phyloP scores from a whole-genome alignment of 1,284 basidiomycete genomes.

The Termitomyces sp. region DNA sequence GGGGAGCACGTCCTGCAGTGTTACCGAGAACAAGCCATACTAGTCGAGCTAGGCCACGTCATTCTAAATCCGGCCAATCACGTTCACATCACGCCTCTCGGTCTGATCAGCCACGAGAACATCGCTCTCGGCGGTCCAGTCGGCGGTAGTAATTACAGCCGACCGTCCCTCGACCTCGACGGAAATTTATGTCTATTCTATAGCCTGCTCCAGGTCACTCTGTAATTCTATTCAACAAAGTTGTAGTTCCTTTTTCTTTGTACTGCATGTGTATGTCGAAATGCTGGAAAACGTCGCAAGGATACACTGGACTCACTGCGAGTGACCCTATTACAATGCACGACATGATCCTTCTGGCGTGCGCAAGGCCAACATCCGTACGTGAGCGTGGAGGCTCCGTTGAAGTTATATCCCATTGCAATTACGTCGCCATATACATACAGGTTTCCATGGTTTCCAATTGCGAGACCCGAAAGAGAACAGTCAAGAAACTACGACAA shows the following conservation, averaged over 20 bases:
- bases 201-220: background rate
- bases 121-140: conserved; percentile 11
- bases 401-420: background rate
- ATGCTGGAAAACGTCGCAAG: background rate
- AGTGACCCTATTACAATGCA: background rate
- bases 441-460: background rate
- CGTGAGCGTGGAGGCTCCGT: too few species aligned
- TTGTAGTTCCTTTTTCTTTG: background rate
- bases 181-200: background rate
- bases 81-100: conserved; percentile 1
- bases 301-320: background rate
- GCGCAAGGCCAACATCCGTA: background rate
- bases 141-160: conserved; percentile 5
- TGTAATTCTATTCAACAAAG: background rate
- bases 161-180: background rate
- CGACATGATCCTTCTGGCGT: background rate
- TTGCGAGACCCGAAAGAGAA: background rate
- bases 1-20: conserved; percentile 1
- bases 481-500: background rate
- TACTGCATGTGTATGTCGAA: background rate
- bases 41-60: conserved; percentile 1
- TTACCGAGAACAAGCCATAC: conserved; percentile 7
- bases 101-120: conserved; percentile 7
- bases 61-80: background rate
- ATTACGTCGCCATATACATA: background rate